These are phyloP conservation scores for Ampelomyces quisqualis DNA, from an alignment of 2,329 filamentous ascomycete genomes.

Conservation along the genomic window DNA sequence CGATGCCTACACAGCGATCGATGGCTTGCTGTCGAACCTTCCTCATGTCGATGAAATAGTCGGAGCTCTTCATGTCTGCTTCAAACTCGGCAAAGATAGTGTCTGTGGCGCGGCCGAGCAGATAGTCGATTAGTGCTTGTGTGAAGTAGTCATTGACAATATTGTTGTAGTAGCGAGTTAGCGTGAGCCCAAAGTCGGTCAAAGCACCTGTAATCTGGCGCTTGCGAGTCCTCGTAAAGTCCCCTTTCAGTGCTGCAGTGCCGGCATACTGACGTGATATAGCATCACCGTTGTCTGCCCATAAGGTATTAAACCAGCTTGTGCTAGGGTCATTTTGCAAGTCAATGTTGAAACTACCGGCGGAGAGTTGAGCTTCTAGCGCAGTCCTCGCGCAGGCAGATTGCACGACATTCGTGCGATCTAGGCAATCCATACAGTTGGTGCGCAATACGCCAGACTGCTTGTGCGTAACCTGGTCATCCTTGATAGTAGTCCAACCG, in stretches of 20 bases:
- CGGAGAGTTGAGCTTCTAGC: constrained; percentile 74
- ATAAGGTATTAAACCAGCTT: constrained; percentile 92
- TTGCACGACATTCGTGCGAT: constrained; percentile 94
- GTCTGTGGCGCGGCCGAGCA: constrained; percentile 82
- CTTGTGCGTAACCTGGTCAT: constrained; percentile 44
- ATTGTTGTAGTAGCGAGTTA: constrained; percentile 78
- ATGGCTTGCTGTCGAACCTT: constrained; percentile 87
- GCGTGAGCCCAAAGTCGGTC: constrained; percentile 84
- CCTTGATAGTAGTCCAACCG: constrained; percentile 66
- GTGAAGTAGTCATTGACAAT: constrained; percentile 98
- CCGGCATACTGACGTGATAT: constrained; percentile 95
- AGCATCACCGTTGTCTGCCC: constrained; percentile 97
- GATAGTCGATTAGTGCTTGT: constrained; percentile 90
- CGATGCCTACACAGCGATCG: constrained; percentile 82
- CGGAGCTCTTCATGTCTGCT: constrained; percentile 85
- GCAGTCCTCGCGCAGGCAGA: constrained; percentile 84
- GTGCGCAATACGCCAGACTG: constrained; percentile 83
- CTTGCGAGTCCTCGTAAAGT: constrained; percentile 90
- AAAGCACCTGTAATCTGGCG: constrained; percentile 87
- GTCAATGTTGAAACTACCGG: constrained; percentile 74
- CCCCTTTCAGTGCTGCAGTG: constrained; percentile 92
- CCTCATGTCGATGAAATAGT: constrained; percentile 83
- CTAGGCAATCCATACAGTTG: constrained; percentile 98
- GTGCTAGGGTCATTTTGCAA: constrained; percentile 75
- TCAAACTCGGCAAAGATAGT: constrained; percentile 93